These are phyloP conservation scores for Paragyromitra xinjiangensis DNA, from an alignment of 495 filamentous ascomycete genomes.

Conservation along the genomic window DNA sequence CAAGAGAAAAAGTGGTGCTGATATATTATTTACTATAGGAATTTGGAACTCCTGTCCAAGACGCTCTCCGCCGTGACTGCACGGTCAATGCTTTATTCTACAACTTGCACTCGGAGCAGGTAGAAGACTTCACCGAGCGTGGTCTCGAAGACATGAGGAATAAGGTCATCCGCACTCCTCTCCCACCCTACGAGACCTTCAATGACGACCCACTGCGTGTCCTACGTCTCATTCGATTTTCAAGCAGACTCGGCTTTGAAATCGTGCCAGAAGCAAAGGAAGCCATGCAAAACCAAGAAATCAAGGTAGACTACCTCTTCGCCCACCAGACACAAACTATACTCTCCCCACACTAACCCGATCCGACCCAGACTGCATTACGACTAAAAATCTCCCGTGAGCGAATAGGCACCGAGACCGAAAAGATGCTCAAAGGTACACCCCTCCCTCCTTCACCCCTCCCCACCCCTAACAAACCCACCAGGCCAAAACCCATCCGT, in stretches of 20 bases:
- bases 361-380: conserved; percentile 67
- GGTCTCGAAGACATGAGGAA: conserved; percentile 78
- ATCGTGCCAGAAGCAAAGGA: conserved; percentile 73
- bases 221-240: conserved; percentile 88
- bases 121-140: conserved; percentile 84
- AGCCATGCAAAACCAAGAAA: conserved; percentile 78
- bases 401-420: conserved; percentile 79
- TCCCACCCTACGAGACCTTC: conserved; percentile 92
- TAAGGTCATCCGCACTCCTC: conserved; percentile 80
- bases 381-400: conserved; percentile 91
- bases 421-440: conserved; percentile 86
- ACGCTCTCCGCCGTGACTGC: conserved; percentile 88
- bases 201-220: conserved; percentile 91
- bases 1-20: neutral
- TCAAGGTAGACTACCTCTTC: conserved; percentile 58
- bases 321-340: conserved; percentile 3
- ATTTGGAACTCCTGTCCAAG: conserved; percentile 89
- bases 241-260: conserved; percentile 78
- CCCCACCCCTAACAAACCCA: conserved; percentile 1
- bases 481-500: conserved; percentile 73
- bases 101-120: conserved; percentile 76
- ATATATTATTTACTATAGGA: conserved; percentile 60
- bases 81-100: conserved; percentile 97
- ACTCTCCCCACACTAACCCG: conserved; percentile 12
- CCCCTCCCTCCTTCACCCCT: neutral